Base-by-base conservation (phyloP, 305 asterid genomes). In the Ajuga reptans region DNA sequence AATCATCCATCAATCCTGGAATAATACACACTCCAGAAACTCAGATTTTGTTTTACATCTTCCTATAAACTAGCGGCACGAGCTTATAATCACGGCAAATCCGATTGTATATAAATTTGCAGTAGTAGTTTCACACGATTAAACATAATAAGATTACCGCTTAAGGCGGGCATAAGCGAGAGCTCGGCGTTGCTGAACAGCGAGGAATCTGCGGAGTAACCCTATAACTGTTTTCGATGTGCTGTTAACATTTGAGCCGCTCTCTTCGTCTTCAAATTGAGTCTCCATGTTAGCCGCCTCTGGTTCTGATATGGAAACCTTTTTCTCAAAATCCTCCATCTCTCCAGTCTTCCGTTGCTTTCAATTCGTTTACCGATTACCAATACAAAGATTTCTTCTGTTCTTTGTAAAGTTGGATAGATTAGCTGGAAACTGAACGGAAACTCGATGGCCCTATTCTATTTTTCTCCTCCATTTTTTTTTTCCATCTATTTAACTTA, bases 141-240 rank as follows among this genome's bases (percentile, higher is more conserved):
- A 7, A 31, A 15, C 16, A 16, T 14, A n/a, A 52, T n/a, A 8
- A 62, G 16, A 12, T 9, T 72, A 91, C 98, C 95, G 83, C 76
- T 89, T 92, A 16, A 89, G 96, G 67, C 85, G 89, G 41, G 95
- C 78, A 77, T 92, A 92, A 69, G 96, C 96, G 67, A 77, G 85
- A 68, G 96, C 95, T 58, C 98, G 90, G 63, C 95, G 92, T 81
- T 86, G 83, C 85, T 92, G 98, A 53, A 92, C 81, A 7, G 80
- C 68, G 57, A 89, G 90, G 79, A 92, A 92, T 78, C 80, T 72
- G 14, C 92, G 91, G 39, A 92, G 95, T 76, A 86, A 79, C 66
- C 49, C 84, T 21, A 74, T 42, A 24, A 71, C 47, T 52, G 75
- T 24, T 42, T 68, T 70, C n/a, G 79, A 73, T 57, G 80, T 64